Conservation (phyloP, 148 eudicot species). For the Talinum fruticosum region DNA sequence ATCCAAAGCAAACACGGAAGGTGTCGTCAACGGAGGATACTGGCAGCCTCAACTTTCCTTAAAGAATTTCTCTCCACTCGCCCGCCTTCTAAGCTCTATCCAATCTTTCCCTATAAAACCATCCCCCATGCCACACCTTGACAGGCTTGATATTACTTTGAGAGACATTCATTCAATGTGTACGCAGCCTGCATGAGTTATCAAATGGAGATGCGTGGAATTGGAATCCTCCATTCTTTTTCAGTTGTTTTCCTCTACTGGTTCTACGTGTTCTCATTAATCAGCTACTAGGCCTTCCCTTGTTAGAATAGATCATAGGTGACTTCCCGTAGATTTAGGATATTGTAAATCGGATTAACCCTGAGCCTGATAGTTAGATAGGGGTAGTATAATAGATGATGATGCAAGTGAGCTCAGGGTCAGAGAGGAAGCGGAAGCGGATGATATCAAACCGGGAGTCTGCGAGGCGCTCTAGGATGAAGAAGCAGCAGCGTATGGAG, state of each 20-base stretch:
- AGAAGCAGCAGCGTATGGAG: slow-evolving; percentile 70
- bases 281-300: slow-evolving; percentile 8
- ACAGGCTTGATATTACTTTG: too few relatives aligned
- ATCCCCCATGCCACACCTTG: too few relatives aligned
- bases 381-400: slow-evolving; percentile 14
- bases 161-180: too few relatives aligned
- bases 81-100: too few relatives aligned
- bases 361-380: slow-evolving; percentile 1
- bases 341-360: background rate
- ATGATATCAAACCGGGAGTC: slow-evolving; percentile 88
- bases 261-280: slow-evolving; percentile 71
- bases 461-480: slow-evolving; percentile 75
- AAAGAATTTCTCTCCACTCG: too few relatives aligned
- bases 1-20: too few relatives aligned
- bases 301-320: background rate
- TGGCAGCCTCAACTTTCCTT: too few relatives aligned
- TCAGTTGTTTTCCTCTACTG: slow-evolving; percentile 91
- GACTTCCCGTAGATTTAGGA: background rate
- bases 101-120: too few relatives aligned
- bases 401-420: slow-evolving; percentile 46
- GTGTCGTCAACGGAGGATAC: too few relatives aligned
- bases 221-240: slow-evolving; percentile 78
- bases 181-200: slow-evolving; percentile 45
- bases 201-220: slow-evolving; percentile 53
- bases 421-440: slow-evolving; percentile 69